Conservation (phyloP, 345 rosid species). For the Eutrema heterophyllum region DNA sequence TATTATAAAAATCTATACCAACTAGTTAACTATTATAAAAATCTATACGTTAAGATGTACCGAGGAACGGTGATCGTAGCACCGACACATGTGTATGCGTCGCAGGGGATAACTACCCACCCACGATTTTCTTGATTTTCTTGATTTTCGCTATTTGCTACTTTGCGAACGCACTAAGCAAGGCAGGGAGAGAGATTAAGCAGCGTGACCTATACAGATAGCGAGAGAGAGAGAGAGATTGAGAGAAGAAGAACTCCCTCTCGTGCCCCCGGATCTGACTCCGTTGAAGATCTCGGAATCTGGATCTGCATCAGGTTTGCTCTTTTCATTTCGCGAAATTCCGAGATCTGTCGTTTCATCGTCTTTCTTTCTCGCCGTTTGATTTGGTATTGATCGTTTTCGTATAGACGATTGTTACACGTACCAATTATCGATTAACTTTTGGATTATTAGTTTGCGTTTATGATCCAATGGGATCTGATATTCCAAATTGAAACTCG, state of each 20-base stretch:
- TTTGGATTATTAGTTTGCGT: neutral
- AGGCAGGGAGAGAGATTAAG: neutral
- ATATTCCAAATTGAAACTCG: neutral
- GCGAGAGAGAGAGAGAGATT: neutral
- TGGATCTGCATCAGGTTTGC: conserved; percentile 30
- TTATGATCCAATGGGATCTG: conserved; percentile 19
- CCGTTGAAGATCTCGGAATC: neutral
- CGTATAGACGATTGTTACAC: neutral
- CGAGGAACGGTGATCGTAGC: neutral
- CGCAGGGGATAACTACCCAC: conserved; percentile 9
- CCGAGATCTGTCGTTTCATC: conserved; percentile 14
- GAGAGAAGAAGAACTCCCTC: neutral
- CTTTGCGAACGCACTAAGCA: conserved; percentile 30
- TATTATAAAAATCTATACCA: too few relatives aligned
- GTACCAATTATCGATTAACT: neutral
- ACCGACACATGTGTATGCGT: conserved; percentile 22
- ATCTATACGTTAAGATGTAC: neutral
- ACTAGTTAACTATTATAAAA: too few relatives aligned
- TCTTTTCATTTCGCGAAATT: neutral
- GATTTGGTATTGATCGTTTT: neutral
- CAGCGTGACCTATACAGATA: conserved; percentile 1
- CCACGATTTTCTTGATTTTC: conserved; percentile 32
- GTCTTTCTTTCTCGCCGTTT: neutral
- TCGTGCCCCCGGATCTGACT: conserved; percentile 21
- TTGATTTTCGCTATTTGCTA: conserved; percentile 28